Evolutionary conservation across 768 basidiomycete genomes (phyloP), one percentile per base, ranked within the genome.

Genomic region (Phaeotremella skinneri): DNA sequence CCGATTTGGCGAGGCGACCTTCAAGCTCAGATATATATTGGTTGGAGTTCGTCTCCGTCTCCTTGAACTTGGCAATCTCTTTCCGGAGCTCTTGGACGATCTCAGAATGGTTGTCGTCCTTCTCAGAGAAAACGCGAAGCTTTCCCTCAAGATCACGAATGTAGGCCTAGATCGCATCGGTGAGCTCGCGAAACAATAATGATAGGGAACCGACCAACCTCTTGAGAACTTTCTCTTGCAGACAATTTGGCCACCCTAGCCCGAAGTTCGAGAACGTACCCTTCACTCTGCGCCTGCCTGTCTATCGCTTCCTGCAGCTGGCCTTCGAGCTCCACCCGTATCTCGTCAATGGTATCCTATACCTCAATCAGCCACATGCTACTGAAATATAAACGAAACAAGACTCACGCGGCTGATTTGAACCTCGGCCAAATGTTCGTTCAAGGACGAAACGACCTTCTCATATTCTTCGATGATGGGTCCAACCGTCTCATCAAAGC

Each of bases 381-480:
- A 34, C 4, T 2, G n/a, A 50, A 30, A 14, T 41, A 27, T 27
- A 7, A 52, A 31, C 14, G 39, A 45, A 42, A 34, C 16, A 34
- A 1, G 57, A 59, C 70, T 61, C 52, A 71, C 69, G 6, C 69
- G 49, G 31, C 67, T 63, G 20, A 59, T 50, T 37, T 69, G 25
- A 16, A 75, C 69, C 53, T 69, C 69, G 26, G 71, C 65, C 26
- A 71, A 54, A 49, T 69, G 68, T 26, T 60, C 56, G 41, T 99
- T 96, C 83, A 99, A 88, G 2, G 91, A 87, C 41, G 85, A 83
- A 64, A 98, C 94, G 0, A 91, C 91, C 81, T 94, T 91, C 81
- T 99, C 94, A 78, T 99, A 99, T 79, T 97, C 92, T 78, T 96
- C 90, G 52, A 99, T 96, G 67, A 99, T 92, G 1, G 94, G 94